phyloP scores from a whole-genome alignment of 2,329 filamentous ascomycete genomes.

The Botrytis medusae region DNA sequence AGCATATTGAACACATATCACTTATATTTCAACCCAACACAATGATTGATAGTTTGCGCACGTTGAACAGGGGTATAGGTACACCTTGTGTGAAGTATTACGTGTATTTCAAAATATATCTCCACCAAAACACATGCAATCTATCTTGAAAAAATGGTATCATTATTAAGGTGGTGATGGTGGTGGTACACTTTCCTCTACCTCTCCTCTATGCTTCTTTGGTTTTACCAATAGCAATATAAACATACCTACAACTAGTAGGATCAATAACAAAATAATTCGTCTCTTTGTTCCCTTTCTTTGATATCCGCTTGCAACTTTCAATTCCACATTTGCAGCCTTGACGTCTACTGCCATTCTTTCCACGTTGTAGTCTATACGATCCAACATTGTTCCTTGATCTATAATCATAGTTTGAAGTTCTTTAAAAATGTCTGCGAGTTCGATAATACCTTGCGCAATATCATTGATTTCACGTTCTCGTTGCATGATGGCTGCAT shows the following conservation, averaged over 20 bases:
- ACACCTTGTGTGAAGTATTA: neutral
- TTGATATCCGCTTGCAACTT: slow-evolving; percentile 86
- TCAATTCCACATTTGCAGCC: slow-evolving; percentile 87
- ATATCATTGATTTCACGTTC: slow-evolving; percentile 98
- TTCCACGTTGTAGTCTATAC: slow-evolving; percentile 98
- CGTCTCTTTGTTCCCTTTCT: slow-evolving; percentile 85
- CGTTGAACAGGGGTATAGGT: no score
- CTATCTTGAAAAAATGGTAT: neutral
- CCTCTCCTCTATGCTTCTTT: slow-evolving; percentile 31
- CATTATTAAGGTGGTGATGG: slow-evolving; percentile 26
- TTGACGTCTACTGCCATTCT: slow-evolving; percentile 93
- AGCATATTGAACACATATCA: neutral
- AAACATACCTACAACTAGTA: slow-evolving; percentile 83
- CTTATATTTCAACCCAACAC: neutral
- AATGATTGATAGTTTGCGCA: neutral
- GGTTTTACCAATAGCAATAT: slow-evolving; percentile 76
- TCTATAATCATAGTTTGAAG: slow-evolving; percentile 94
- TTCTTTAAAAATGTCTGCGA: slow-evolving; percentile 95
- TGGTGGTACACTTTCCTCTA: slow-evolving; percentile 34
- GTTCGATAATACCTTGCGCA: slow-evolving; percentile 94
- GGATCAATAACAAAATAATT: slow-evolving; percentile 81
- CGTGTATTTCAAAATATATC: neutral
- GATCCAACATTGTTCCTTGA: slow-evolving; percentile 85
- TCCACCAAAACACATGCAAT: neutral
- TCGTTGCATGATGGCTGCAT: slow-evolving; percentile 82